phyloP scores from a whole-genome alignment of 2,329 filamentous ascomycete genomes.

The Talaromyces albobiverticillius region DNA sequence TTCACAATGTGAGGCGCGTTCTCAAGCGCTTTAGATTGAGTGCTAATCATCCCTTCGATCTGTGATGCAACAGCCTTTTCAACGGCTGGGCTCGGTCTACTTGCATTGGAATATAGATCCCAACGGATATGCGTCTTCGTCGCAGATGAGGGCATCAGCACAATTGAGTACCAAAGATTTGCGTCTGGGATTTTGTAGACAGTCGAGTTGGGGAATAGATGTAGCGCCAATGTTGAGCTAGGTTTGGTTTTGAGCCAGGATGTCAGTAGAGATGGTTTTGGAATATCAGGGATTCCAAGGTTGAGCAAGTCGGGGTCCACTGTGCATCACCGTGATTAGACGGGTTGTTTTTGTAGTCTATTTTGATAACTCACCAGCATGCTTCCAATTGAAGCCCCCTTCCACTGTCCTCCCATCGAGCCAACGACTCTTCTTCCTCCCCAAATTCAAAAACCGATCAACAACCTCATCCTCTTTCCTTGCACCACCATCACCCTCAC shows the following conservation, averaged over 20 bases:
- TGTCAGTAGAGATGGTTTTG: not conserved
- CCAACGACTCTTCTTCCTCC: conserved; percentile 20
- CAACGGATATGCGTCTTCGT: conserved; percentile 28
- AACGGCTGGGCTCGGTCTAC: not conserved
- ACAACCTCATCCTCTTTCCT: not conserved
- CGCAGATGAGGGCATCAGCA: conserved; percentile 26
- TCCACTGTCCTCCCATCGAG: conserved; percentile 26
- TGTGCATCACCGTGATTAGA: not conserved
- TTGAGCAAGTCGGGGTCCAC: conserved; percentile 2
- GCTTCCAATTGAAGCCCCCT: conserved; percentile 34
- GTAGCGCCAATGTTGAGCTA: not conserved
- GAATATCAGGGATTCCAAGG: conserved; percentile 2
- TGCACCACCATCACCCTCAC: conserved; percentile 3
- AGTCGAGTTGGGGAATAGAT: conserved; percentile 25
- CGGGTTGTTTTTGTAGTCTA: too few species aligned
- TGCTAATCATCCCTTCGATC: conserved; percentile 9
- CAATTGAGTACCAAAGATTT: conserved; percentile 23
- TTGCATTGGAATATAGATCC: conserved; percentile 24
- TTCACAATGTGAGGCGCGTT: not conserved
- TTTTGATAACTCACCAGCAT: conserved; percentile 21
- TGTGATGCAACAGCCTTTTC: conserved; percentile 7
- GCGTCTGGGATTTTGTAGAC: conserved; percentile 16
- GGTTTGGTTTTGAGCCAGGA: not conserved
- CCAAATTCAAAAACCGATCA: conserved; percentile 18
- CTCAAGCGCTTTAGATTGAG: conserved; percentile 7